Conservation (phyloP, 2,329 filamentous ascomycete genomes). For the Teratosphaeria zuluensis region DNA sequence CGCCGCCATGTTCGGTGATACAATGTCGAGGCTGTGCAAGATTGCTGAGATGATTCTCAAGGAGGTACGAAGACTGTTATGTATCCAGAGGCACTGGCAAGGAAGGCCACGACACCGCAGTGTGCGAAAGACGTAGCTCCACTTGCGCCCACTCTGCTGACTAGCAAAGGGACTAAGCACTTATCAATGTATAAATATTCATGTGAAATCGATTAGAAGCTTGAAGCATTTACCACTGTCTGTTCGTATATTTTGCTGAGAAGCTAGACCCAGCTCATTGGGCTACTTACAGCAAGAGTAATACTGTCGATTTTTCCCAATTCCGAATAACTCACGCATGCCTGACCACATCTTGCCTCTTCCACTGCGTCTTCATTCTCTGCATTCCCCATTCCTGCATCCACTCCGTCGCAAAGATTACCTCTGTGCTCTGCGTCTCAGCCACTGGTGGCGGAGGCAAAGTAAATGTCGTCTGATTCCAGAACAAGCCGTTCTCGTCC, state of each 20-base stretch:
- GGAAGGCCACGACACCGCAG: too few relatives aligned
- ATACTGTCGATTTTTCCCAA: background rate
- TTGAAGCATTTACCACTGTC: background rate
- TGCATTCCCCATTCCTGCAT: conserved; percentile 47
- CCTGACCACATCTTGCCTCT: background rate
- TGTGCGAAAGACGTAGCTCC: background rate
- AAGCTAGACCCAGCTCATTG: background rate
- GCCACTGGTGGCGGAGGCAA: conserved; percentile 52
- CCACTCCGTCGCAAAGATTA: conserved; percentile 58
- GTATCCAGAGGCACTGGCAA: too few relatives aligned
- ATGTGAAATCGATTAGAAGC: background rate
- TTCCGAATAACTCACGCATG: background rate
- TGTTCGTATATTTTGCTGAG: background rate
- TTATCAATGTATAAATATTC: background rate
- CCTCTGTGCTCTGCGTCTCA: conserved; percentile 49
- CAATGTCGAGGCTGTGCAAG: too few relatives aligned
- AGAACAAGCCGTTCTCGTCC: conserved; percentile 38
- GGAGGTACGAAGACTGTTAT: too few relatives aligned
- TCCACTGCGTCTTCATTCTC: background rate
- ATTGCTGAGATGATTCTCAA: too few relatives aligned
- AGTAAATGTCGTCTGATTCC: conserved; percentile 48
- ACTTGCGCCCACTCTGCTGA: background rate
- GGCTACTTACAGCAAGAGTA: background rate
- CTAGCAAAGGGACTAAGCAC: background rate
- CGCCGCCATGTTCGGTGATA: too few relatives aligned